These are phyloP conservation scores for Populus tomentosa DNA, from an alignment of 441 rosid species.

Conservation along the genomic window DNA sequence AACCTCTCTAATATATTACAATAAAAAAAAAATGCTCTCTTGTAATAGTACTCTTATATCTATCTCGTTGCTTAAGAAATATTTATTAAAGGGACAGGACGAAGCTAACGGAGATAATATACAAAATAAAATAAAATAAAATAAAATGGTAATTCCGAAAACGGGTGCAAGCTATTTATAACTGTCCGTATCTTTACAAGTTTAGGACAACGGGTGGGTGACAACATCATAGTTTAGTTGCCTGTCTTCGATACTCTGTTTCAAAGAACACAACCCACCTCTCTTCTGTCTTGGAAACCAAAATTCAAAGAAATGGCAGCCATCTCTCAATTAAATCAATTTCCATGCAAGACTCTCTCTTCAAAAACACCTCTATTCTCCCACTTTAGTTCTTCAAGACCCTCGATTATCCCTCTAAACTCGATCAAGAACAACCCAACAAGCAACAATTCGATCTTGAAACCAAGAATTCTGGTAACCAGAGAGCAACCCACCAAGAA, in stretches of 20 bases:
- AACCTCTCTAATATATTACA: no score
- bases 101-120: no score
- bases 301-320: slow-evolving; percentile 41
- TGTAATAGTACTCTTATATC: no score
- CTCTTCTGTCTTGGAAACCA: neutral
- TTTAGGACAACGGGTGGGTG: no score
- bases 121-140: no score
- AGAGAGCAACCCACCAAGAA: neutral
- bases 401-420: slow-evolving; percentile 17
- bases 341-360: slow-evolving; percentile 39
- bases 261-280: neutral
- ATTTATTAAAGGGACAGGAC: no score
- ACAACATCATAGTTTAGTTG: neutral
- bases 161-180: no score
- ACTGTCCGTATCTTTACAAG: no score
- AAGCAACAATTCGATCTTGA: neutral
- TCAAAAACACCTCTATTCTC: slow-evolving; percentile 6
- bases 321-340: slow-evolving; percentile 37
- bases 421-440: slow-evolving; percentile 3
- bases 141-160: neutral
- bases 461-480: neutral
- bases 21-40: no score
- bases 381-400: slow-evolving; percentile 16
- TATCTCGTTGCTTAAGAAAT: no score
- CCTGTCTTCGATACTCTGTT: neutral